Conservation (phyloP, 192 early-diverging fungal species). For the Coemansia sp. region DNA sequence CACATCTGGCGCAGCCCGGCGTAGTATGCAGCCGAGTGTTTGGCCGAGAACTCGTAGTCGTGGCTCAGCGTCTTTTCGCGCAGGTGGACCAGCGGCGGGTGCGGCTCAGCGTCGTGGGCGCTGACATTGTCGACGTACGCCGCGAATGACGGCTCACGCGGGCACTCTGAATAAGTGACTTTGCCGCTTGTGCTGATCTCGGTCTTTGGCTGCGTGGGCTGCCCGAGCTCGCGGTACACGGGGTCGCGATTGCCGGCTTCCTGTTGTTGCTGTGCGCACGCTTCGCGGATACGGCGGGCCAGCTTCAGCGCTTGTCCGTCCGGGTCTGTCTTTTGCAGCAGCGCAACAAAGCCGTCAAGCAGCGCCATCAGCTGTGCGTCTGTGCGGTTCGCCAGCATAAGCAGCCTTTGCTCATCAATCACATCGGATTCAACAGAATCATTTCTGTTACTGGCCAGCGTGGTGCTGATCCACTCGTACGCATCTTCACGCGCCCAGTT, state of each 20-base stretch:
- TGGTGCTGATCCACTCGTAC: slow-evolving; percentile 63
- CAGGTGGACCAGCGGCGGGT: slow-evolving; percentile 33
- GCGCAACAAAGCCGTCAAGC: slow-evolving; percentile 70
- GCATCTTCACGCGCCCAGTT: slow-evolving; percentile 76
- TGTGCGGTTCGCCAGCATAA: slow-evolving; percentile 73
- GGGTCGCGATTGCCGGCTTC: too few species aligned
- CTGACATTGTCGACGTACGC: slow-evolving; percentile 78
- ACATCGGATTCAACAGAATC: slow-evolving; percentile 60
- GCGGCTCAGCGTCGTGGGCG: slow-evolving; percentile 53
- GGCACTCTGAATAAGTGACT: slow-evolving; percentile 73
- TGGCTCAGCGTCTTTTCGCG: slow-evolving; percentile 19
- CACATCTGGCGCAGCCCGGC: slow-evolving; percentile 64
- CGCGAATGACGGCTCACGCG: slow-evolving; percentile 75
- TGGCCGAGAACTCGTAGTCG: slow-evolving; percentile 17
- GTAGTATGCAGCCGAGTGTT: slow-evolving; percentile 13
- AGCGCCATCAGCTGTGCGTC: slow-evolving; percentile 32
- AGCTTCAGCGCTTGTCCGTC: slow-evolving; percentile 54
- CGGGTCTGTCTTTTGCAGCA: slow-evolving; percentile 59
- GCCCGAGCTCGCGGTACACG: slow-evolving; percentile 81
- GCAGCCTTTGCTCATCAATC: slow-evolving; percentile 8
- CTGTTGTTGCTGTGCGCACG: too few species aligned
- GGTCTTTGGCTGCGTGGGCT: slow-evolving; percentile 76
- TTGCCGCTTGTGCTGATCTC: slow-evolving; percentile 67
- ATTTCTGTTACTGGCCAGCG: slow-evolving; percentile 71
- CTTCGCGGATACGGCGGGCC: slow-evolving; percentile 54